Evolutionary conservation across 192 early-diverging fungal species (phyloP), one percentile per base, ranked within the genome.

Genomic region (Polychytrium aggregatum): DNA sequence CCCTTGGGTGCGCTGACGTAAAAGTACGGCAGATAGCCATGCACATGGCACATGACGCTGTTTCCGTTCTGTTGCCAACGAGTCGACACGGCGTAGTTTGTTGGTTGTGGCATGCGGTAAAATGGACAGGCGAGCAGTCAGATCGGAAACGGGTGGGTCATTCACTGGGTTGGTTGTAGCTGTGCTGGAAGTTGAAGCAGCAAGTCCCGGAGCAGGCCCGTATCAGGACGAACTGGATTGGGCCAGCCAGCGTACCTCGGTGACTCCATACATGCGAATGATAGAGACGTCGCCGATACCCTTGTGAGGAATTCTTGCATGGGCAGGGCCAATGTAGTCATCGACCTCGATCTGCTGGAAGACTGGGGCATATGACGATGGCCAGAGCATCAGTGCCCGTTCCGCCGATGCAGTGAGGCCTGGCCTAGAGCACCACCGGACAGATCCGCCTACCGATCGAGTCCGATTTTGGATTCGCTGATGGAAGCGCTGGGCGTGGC

Each of bases 301-400:
- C 37, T 48, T 44, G 14, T 62, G 44, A 1, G 30, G 38, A 3
- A 63, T 11, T 0, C 30, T 35, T 14, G 21, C 6, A 1, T 48
- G 28, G 13, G 31, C 33, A 2, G 60, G 49, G 36, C 79, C 71
- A 42, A 75, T 72, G 60, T 81, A 74, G 30, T 98, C 91, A 53
- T 95, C 91, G 28, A 88, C 71, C 50, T 98, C 95, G 63, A 98
- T 83, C 57, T 98, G 95, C 62, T 97, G 92, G 50, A 98, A 98
- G 0, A 92, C 85, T 76, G 54, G 0, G 17, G 16, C 0, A 37
- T 29, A 21, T 26, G 9, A 53, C 29, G 11, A 9, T 51, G 35
- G 28, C 39, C 2, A 20, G 2, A 25, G 20, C 11, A 11, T 11
- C 31, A 33, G 31, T 11, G 6, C 4, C 6, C 34, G 10, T 11